Percentiles rank a stretch among this genome's conserved stretches.
Evolutionary conservation across 441 rosid species (phyloP).

Genomic region (Euphorbia schlechtendalii): DNA sequence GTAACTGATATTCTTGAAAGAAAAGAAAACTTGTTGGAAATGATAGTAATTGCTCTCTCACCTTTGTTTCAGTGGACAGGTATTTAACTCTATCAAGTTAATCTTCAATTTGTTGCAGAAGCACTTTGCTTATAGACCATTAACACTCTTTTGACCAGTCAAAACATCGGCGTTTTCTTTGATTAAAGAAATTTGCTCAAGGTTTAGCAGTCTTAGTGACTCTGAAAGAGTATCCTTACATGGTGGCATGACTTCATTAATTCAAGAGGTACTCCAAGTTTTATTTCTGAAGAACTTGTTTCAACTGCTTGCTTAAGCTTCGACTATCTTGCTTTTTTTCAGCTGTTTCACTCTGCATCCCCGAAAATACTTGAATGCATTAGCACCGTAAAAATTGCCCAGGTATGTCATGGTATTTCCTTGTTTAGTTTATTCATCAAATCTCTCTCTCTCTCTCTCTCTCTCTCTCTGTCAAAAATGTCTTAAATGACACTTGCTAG

Average conservation of each 20-base stretch:
- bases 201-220: conserved; percentile 42
- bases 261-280: conserved; percentile 53
- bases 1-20: conserved; percentile 45
- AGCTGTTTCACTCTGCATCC: conserved; percentile 53
- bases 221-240: conserved; percentile 29
- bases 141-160: conserved; percentile 44
- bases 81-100: conserved; percentile 27
- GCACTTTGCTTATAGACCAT: conserved; percentile 9
- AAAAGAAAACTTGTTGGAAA: conserved; percentile 49
- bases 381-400: conserved; percentile 74
- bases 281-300: not conserved
- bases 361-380: conserved; percentile 68
- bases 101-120: conserved; percentile 9
- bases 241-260: conserved; percentile 32
- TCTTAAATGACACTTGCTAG: too few species aligned
- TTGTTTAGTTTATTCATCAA: not conserved
- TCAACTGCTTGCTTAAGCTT: too few species aligned
- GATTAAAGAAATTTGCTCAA: conserved; percentile 65
- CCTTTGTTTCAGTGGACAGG: conserved; percentile 87
- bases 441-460: too few species aligned
- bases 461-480: too few species aligned
- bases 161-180: conserved; percentile 68
- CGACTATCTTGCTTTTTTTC: too few species aligned
- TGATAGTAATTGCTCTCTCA: conserved; percentile 41
- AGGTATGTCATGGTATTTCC: conserved; percentile 41